Conservation (phyloP, 116 monocot genomes). For the Cymodocea nodosa region DNA sequence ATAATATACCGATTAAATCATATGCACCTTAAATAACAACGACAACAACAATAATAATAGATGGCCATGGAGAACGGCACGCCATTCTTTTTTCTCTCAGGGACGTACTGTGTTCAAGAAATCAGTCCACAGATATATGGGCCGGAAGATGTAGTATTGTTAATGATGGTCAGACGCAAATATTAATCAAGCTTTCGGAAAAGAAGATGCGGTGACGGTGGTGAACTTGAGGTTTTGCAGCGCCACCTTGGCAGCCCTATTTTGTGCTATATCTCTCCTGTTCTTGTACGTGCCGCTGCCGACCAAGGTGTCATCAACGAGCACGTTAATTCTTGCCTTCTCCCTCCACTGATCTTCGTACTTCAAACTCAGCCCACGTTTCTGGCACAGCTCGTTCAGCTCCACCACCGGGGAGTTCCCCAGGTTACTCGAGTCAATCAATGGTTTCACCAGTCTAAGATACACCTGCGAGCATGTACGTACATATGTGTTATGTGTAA, state of each 20-base stretch:
- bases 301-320: conserved; percentile 15
- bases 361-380: conserved; percentile 5
- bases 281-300: conserved; percentile 14
- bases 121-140: too few relatives aligned
- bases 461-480: conserved; percentile 27
- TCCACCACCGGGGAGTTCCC: conserved; percentile 24
- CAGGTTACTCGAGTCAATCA: conserved; percentile 22
- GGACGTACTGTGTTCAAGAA: too few relatives aligned
- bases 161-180: too few relatives aligned
- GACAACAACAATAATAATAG: too few relatives aligned
- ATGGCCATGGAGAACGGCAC: too few relatives aligned
- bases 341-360: conserved; percentile 13
- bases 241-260: conserved; percentile 38
- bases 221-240: conserved; percentile 23
- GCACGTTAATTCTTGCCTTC: conserved; percentile 9
- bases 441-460: conserved; percentile 25
- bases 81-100: too few relatives aligned
- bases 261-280: conserved; percentile 38
- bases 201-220: too few relatives aligned
- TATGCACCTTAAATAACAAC: too few relatives aligned
- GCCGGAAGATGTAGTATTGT: too few relatives aligned
- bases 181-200: too few relatives aligned
- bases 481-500: too few relatives aligned
- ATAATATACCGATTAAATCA: too few relatives aligned
- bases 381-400: conserved; percentile 42